phyloP scores from a whole-genome alignment of 495 filamentous ascomycete species.

The Entonaema liquescens region DNA sequence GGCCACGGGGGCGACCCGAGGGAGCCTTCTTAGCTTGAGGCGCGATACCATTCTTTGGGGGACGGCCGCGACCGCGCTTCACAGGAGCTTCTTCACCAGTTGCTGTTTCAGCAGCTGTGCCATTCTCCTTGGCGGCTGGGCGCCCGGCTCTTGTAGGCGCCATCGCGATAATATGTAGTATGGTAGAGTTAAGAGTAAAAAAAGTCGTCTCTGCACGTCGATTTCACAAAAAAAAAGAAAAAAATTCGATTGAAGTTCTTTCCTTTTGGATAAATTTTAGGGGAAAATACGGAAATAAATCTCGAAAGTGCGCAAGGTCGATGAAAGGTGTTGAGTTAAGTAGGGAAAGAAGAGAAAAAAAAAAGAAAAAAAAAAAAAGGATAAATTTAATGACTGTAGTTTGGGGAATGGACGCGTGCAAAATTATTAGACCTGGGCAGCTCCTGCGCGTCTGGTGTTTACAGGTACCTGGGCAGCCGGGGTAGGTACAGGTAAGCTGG shows the following conservation, averaged over 20 bases:
- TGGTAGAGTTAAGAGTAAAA: neutral
- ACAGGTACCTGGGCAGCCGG: conserved; percentile 10
- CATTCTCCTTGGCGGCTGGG: conserved; percentile 40
- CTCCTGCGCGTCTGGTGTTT: conserved; percentile 34
- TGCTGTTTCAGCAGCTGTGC: conserved; percentile 27
- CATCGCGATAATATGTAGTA: conserved; percentile 25
- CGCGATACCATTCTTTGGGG: conserved; percentile 49
- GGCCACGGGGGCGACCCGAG: conserved; percentile 54
- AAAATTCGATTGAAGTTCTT: neutral
- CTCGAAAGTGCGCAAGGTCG: neutral
- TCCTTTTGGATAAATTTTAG: neutral
- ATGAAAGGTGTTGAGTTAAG: conserved; percentile 13
- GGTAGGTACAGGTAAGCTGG: conserved; percentile 9
- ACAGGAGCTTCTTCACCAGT: conserved; percentile 35
- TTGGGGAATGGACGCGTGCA: conserved; percentile 33
- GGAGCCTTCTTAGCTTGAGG: conserved; percentile 49
- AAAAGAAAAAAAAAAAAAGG: conserved; percentile 14
- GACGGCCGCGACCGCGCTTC: conserved; percentile 59
- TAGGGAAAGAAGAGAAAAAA: conserved; percentile 9
- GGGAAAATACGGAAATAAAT: neutral
- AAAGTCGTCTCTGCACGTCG: neutral
- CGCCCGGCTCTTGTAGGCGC: conserved; percentile 41
- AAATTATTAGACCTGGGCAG: conserved; percentile 11
- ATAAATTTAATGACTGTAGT: conserved; percentile 8
- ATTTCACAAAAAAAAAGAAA: neutral